Conservation (phyloP, 2,329 filamentous ascomycete species). For the Pyricularia pennisetigena region DNA sequence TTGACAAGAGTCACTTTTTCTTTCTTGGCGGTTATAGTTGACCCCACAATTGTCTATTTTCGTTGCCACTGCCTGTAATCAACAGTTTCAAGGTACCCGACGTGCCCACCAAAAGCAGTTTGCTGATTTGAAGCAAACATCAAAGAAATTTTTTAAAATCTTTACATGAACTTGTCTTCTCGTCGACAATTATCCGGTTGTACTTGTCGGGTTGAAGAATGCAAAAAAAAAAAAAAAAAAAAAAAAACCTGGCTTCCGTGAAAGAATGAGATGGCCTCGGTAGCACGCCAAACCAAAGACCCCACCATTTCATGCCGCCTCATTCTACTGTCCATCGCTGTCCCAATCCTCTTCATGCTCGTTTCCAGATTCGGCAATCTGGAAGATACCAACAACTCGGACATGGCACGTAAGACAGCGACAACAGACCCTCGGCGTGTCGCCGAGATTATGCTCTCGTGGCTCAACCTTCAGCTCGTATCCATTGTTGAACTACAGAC, state of each 20-base stretch:
- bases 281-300: background rate
- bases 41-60: background rate
- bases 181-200: too few relatives aligned
- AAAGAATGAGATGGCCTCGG: background rate
- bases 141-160: too few relatives aligned
- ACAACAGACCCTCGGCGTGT: slow-evolving; percentile 17
- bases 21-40: background rate
- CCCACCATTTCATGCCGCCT: background rate
- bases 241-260: background rate
- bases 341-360: background rate
- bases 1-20: background rate
- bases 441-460: slow-evolving; percentile 28
- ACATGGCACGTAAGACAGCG: background rate
- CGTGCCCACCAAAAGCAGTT: background rate
- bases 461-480: slow-evolving; percentile 22
- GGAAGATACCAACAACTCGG: too few relatives aligned
- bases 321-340: background rate
- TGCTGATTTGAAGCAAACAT: background rate
- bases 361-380: background rate
- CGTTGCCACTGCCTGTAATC: background rate
- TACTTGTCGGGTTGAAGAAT: background rate
- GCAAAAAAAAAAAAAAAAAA: background rate
- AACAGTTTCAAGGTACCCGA: background rate
- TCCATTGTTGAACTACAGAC: slow-evolving; percentile 22
- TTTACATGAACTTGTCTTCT: too few relatives aligned